Evolutionary conservation across 331 rosid genomes (phyloP).

Genomic region (Saraca asoca): DNA sequence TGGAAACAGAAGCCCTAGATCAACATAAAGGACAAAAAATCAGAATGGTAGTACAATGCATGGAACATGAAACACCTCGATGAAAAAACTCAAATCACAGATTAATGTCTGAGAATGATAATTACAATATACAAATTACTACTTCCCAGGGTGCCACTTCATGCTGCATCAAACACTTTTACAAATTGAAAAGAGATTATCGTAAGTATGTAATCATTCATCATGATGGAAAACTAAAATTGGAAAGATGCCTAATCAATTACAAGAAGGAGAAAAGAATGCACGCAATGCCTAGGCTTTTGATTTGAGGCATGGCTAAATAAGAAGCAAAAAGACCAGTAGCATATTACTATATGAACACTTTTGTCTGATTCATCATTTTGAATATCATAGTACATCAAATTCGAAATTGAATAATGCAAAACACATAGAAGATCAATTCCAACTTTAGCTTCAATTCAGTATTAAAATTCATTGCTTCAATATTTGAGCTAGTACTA

Average conservation of each 20-base stretch:
- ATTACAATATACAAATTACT: constrained; percentile 36
- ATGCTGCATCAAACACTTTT: constrained; percentile 88
- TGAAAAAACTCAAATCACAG: constrained; percentile 35
- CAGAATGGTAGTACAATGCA: not conserved
- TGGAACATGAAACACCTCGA: constrained; percentile 27
- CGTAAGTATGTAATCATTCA: constrained; percentile 10
- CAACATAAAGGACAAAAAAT: too few species aligned
- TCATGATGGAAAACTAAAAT: constrained; percentile 14
- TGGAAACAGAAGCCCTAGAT: too few species aligned
- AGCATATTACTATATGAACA: too few species aligned
- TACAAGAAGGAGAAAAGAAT: constrained; percentile 9
- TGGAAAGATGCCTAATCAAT: constrained; percentile 16
- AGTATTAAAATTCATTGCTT: too few species aligned
- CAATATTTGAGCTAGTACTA: too few species aligned
- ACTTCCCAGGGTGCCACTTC: constrained; percentile 81
- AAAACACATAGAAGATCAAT: too few species aligned
- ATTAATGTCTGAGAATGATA: constrained; percentile 31
- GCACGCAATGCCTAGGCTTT: constrained; percentile 61
- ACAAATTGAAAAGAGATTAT: constrained; percentile 27
- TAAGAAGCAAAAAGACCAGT: too few species aligned
- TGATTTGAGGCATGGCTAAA: constrained; percentile 54
- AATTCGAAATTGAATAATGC: too few species aligned
- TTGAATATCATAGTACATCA: too few species aligned
- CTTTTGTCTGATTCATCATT: too few species aligned
- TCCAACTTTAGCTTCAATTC: too few species aligned